phyloP scores from a whole-genome alignment of 148 eudicot genomes.

The Nyssa sinensis region DNA sequence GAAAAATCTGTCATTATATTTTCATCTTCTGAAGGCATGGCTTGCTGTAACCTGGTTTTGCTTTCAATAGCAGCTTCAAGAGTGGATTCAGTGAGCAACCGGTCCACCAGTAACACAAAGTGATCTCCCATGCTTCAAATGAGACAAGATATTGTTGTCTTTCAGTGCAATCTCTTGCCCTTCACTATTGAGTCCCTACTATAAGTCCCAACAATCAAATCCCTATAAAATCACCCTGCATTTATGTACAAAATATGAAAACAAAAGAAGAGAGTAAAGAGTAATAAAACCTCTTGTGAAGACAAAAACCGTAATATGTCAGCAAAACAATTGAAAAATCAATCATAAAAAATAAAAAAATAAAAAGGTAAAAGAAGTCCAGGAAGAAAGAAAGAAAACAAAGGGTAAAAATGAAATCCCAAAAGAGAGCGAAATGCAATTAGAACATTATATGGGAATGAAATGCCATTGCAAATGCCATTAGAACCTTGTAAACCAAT shows the following conservation, averaged over 20 bases:
- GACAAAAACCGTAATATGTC: neutral
- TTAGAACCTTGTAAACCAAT: too few relatives aligned
- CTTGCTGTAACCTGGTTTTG: constrained; percentile 22
- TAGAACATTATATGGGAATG: too few relatives aligned
- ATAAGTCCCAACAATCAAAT: neutral
- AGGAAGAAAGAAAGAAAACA: neutral
- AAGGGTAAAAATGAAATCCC: neutral
- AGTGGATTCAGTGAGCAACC: constrained; percentile 29
- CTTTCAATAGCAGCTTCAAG: constrained; percentile 26
- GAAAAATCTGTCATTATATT: constrained; percentile 20
- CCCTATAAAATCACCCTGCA: constrained; percentile 11
- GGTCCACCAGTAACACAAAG: constrained; percentile 30
- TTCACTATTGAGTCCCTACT: neutral
- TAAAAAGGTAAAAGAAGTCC: neutral
- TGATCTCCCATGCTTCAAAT: constrained; percentile 29
- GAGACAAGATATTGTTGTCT: neutral
- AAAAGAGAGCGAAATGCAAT: neutral
- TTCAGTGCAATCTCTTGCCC: neutral
- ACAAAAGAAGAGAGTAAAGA: neutral
- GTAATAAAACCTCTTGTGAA: neutral
- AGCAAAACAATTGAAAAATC: neutral
- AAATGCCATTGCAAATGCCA: too few relatives aligned
- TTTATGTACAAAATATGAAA: neutral
- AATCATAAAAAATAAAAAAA: too few relatives aligned
- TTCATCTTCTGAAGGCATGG: constrained; percentile 14